These are phyloP conservation scores for Vitis riparia DNA, from an alignment of 164 flowering plant species.

Conservation along the genomic window DNA sequence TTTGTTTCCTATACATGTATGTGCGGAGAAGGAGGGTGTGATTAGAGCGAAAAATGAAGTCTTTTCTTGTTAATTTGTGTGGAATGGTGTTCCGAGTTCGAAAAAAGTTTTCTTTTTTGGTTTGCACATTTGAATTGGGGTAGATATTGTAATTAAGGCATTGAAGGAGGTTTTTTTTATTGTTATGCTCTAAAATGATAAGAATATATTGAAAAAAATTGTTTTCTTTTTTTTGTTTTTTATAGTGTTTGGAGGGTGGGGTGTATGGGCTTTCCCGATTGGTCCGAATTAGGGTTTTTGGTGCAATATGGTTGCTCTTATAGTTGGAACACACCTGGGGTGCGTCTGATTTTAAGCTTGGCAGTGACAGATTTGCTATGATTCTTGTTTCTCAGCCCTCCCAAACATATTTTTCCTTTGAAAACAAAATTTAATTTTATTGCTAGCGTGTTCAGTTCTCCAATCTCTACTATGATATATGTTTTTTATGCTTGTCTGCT, in stretches of 20 bases:
- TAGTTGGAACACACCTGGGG: not conserved
- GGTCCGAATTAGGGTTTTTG: not conserved
- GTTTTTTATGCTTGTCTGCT: too few species aligned
- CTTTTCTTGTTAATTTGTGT: not conserved
- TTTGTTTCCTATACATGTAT: constrained; percentile 1
- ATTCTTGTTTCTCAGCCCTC: too few species aligned
- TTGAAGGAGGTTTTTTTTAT: not conserved
- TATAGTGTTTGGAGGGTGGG: not conserved
- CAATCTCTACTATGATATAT: too few species aligned
- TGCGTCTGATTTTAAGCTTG: too few species aligned
- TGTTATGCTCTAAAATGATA: constrained; percentile 15
- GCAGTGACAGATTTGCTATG: too few species aligned
- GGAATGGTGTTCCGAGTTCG: not conserved
- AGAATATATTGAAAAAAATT: not conserved
- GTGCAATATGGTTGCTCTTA: not conserved
- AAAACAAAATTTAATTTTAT: too few species aligned
- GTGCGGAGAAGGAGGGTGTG: not conserved
- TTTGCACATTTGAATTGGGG: not conserved
- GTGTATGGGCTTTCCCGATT: not conserved
- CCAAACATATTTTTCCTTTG: too few species aligned
- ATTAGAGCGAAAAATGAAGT: not conserved
- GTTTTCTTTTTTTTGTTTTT: not conserved
- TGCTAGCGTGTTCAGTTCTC: too few species aligned
- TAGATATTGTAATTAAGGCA: constrained; percentile 3
- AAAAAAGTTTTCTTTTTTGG: not conserved